A percentile compares a stretch with the other conserved stretches of the same genome.
These are phyloP conservation scores for Aspergillus olivimuriae DNA, from an alignment of 495 filamentous ascomycete species.

Conservation along the genomic window DNA sequence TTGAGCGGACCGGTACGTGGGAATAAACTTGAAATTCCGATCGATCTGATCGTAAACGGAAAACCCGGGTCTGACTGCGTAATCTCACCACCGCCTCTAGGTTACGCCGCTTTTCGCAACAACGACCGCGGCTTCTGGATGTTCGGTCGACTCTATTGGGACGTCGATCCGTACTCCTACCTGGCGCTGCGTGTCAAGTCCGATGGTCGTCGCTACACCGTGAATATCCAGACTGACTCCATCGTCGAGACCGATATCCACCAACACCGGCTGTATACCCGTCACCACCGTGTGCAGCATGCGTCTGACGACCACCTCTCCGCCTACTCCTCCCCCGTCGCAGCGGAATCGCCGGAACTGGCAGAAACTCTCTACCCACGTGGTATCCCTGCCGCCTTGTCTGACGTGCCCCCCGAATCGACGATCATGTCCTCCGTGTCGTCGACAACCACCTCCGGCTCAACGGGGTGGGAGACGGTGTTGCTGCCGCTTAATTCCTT, in stretches of 20 bases:
- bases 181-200: conserved; percentile 85
- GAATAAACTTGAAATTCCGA: no score
- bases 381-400: conserved; percentile 30
- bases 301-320: conserved; percentile 11
- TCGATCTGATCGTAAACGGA: no score
- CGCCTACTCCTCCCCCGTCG: conserved; percentile 15
- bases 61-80: no score
- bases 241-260: conserved; percentile 90
- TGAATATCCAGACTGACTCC: conserved; percentile 92
- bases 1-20: conserved; percentile 61
- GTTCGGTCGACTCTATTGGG: conserved; percentile 78
- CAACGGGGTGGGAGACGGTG: conserved; percentile 89
- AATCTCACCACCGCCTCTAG: conserved; percentile 48
- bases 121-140: conserved; percentile 49
- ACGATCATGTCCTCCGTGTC: conserved; percentile 32
- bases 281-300: conserved; percentile 41
- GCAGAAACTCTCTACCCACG: conserved; percentile 19
- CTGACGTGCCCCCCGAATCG: conserved; percentile 33
- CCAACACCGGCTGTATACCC: conserved; percentile 85
- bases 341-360: conserved; percentile 17
- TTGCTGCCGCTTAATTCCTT: conserved; percentile 86
- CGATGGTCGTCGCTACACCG: conserved; percentile 86
- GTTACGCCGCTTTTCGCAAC: conserved; percentile 88
- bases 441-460: conserved; percentile 32
- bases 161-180: conserved; percentile 83